Evolutionary conservation across 169 alveolate genomes (phyloP).

Genomic region (Eimeria sp.): DNA sequence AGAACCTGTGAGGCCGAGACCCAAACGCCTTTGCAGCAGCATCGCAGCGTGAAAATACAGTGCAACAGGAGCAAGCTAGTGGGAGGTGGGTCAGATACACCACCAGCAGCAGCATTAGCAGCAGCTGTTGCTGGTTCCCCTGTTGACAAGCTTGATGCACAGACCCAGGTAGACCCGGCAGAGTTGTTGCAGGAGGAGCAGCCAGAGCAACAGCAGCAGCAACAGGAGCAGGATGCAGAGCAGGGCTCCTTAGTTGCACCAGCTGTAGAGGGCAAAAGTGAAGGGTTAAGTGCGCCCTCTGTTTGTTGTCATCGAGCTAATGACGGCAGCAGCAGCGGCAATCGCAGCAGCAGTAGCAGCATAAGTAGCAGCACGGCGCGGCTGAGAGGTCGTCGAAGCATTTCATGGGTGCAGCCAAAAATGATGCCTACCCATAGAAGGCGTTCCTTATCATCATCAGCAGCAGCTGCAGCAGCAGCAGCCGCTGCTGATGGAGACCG

Average conservation of each 20-base stretch:
- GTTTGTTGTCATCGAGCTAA: neutral
- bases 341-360: constrained; percentile 54
- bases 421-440: neutral
- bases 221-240: neutral
- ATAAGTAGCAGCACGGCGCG: constrained; percentile 6
- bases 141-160: constrained; percentile 4
- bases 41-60: constrained; percentile 64
- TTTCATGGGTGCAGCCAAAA: neutral
- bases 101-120: constrained; percentile 10
- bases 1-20: neutral
- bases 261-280: neutral
- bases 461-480: constrained; percentile 41
- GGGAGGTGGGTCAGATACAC: constrained; percentile 8
- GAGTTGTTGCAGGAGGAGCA: constrained; percentile 3
- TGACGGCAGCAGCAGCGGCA: constrained; percentile 23
- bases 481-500: constrained; percentile 45
- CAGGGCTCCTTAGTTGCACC: neutral
- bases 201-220: constrained; percentile 6
- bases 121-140: neutral
- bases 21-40: constrained; percentile 31
- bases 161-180: constrained; percentile 32
- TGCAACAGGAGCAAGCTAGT: constrained; percentile 38
- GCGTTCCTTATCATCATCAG: constrained; percentile 20
- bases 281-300: neutral
- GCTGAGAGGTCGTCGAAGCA: neutral